Conservation (phyloP, 2,329 filamentous ascomycete species). For the Dothidotthia symphoricarpi region DNA sequence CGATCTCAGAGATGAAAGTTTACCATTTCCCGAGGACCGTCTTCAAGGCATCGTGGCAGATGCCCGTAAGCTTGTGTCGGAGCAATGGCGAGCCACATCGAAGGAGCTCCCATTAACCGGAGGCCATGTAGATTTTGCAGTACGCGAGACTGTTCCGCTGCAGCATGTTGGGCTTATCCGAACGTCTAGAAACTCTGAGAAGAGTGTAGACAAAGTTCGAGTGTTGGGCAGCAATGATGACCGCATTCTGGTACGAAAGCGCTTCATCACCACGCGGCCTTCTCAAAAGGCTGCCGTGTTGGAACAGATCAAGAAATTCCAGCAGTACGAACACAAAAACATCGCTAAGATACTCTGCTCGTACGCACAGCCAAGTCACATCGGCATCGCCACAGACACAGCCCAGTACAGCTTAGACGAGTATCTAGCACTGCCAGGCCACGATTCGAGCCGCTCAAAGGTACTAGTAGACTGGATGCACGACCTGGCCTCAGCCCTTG, state of each 20-base stretch:
- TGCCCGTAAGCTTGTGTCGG: constrained; percentile 39
- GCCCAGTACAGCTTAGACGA: constrained; percentile 42
- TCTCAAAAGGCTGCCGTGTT: constrained; percentile 38
- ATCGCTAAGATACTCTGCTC: constrained; percentile 41
- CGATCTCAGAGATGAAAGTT: constrained; percentile 39
- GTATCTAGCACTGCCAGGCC: constrained; percentile 32
- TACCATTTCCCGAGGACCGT: constrained; percentile 40
- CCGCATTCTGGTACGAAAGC: constrained; percentile 39
- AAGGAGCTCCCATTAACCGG: constrained; percentile 42
- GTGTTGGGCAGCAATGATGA: constrained; percentile 37
- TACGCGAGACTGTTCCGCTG: constrained; percentile 39
- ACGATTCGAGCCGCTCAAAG: constrained; percentile 33
- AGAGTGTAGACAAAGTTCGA: constrained; percentile 38
- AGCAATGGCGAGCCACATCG: constrained; percentile 43
- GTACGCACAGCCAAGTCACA: constrained; percentile 39
- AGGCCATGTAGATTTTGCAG: constrained; percentile 38
- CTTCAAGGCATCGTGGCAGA: constrained; percentile 41
- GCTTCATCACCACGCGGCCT: constrained; percentile 36
- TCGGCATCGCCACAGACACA: constrained; percentile 36
- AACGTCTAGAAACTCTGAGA: constrained; percentile 35
- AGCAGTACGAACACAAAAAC: constrained; percentile 41
- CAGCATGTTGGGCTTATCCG: constrained; percentile 33
- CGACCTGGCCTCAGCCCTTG: constrained; percentile 41
- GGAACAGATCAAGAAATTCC: constrained; percentile 41
- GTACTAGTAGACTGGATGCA: constrained; percentile 43